Base-by-base conservation (phyloP, 1,284 basidiomycete genomes). In the Cryptococcus sp. region DNA sequence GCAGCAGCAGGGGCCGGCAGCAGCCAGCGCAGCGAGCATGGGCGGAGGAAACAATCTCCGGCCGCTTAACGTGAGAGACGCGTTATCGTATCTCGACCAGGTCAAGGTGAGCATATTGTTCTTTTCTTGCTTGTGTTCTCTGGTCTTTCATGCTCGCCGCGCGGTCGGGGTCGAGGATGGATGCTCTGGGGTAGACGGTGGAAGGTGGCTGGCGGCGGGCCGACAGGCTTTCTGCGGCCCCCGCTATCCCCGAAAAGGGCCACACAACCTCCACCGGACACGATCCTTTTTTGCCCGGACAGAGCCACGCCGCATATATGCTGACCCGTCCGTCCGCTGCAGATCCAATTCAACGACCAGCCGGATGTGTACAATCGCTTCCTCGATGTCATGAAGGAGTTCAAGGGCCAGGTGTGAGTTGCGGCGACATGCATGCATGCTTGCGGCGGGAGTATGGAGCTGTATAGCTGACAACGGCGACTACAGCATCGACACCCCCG, bases 301-400 rank as follows among this genome's bases (percentile, higher is more conserved):
- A n/a, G 28, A 47, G 46, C 28, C 28, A 33, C 28, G 28, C 5
- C 4, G 28, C 4, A 9, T 13, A n/a, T 5, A 36, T 37, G 35
- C 46, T 47, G 28, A 47, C 46, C 42, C 18, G 18, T 11, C 21
- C 18, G 18, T 11, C 21, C 23, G 11, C n/a, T 33, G 9, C 63
- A 79, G 77, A 81, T 85, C 55, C 89, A 94, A 81, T 97, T 97
- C 76, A 82, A 86, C 60, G 88, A 92, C 73, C 87, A 87, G 75
- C 93, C 94, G 23, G 91, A 97, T 71, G 93, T 97, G 33, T 97
- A 98, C 82, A 97, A 98, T 77, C 86, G 88, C 65, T 98, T 98
- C 75, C 79, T 98, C 75, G 95, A 98, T 77, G 96, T 98, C 71
- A 98, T 98, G 95, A 98, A 98, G 80, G 95, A 98, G 75, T 96